Evolutionary conservation across 2,329 filamentous ascomycete species (phyloP).

Genomic region (Trichoderma aggressivum): DNA sequence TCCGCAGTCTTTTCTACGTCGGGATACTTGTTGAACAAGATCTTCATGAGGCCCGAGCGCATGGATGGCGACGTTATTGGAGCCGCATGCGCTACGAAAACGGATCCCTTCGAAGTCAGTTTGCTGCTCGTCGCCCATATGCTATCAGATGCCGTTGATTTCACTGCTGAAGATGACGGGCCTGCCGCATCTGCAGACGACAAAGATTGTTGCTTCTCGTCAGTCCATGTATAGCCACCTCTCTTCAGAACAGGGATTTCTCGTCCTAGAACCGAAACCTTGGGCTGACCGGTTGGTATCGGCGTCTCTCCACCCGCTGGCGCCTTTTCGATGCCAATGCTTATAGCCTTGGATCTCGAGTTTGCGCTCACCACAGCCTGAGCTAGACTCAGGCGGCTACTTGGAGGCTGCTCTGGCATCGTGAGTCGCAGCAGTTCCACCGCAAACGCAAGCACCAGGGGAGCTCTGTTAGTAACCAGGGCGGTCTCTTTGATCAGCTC

Average conservation of each 20-base stretch:
- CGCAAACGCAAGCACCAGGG: conserved; percentile 77
- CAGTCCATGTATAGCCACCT: conserved; percentile 60
- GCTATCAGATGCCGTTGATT: conserved; percentile 19
- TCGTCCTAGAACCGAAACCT: conserved; percentile 67
- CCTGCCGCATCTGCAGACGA: background rate
- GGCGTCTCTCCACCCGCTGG: conserved; percentile 65
- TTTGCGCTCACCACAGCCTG: conserved; percentile 83
- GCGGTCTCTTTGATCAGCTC: conserved; percentile 54
- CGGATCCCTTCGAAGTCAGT: conserved; percentile 52
- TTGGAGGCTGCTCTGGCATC: conserved; percentile 80
- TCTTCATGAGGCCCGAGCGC: conserved; percentile 43
- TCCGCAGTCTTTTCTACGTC: conserved; percentile 48
- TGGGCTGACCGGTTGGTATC: conserved; percentile 73
- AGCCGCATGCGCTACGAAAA: conserved; percentile 54
- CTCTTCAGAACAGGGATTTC: conserved; percentile 73
- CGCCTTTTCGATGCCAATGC: conserved; percentile 66
- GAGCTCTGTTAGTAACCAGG: conserved; percentile 75
- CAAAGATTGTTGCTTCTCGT: background rate
- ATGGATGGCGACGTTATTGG: conserved; percentile 38
- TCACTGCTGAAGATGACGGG: conserved; percentile 20
- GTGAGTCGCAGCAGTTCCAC: conserved; percentile 71
- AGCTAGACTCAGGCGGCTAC: conserved; percentile 76
- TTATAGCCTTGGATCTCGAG: conserved; percentile 71
- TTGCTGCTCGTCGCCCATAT: conserved; percentile 51
- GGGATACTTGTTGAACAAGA: conserved; percentile 47